A percentile compares a stretch with the other conserved stretches of the same genome.
phyloP scores from a whole-genome alignment of 2,329 filamentous ascomycete species.

The Botryosphaeria dothidea region DNA sequence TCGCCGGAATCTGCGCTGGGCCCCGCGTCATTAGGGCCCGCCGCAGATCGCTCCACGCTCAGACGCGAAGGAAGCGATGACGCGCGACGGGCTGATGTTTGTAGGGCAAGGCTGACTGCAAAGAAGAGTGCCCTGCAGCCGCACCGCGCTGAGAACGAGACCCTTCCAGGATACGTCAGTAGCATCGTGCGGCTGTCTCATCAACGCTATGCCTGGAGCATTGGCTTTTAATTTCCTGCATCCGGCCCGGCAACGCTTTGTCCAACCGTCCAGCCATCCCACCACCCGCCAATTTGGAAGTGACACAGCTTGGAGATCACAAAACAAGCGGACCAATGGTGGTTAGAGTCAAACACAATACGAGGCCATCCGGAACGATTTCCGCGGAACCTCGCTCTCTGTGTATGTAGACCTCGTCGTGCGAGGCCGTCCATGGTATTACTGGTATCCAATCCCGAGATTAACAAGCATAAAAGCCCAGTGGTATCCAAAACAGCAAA shows the following conservation, averaged over 20 bases:
- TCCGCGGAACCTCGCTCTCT: background rate
- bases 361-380: background rate
- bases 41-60: background rate
- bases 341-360: background rate
- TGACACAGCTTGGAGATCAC: background rate
- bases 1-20: background rate
- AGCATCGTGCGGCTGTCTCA: too few species aligned
- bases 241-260: background rate
- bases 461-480: background rate
- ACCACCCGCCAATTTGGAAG: too few species aligned
- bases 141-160: background rate
- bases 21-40: background rate
- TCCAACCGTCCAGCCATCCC: background rate
- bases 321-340: background rate
- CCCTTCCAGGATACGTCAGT: too few species aligned
- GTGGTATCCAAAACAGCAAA: slow-evolving; percentile 11
- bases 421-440: background rate
- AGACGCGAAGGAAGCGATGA: background rate
- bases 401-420: background rate
- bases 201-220: background rate
- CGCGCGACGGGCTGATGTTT: background rate
- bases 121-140: too few species aligned
- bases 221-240: background rate
- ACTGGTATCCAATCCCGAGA: background rate
- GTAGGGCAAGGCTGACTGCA: background rate